Evolutionary conservation across 2,329 filamentous ascomycete genomes (phyloP), one percentile per base, ranked within the genome.

Genomic region (Arthrobotrys sinensis): DNA sequence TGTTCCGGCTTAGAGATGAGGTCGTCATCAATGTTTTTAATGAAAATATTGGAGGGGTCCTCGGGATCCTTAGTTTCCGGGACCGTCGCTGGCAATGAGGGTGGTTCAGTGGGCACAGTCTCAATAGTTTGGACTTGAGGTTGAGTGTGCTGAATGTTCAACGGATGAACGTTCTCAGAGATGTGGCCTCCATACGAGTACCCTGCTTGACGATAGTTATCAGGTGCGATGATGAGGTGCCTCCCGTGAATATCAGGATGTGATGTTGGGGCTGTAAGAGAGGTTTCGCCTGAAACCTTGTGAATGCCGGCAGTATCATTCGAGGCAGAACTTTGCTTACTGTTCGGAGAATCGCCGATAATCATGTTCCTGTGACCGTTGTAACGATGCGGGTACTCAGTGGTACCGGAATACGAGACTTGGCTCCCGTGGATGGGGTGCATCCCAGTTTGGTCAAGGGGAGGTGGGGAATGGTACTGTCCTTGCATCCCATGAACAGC

Each of bases 11-110:
- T 90, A 91, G 98, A 98, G 88, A 99, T 96, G 83, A 98, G 97
- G 83, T 95, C 94, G 82, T 92, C 92, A 86, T 99, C 96, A 81
- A 99, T 89, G 88, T 99, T 99, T 91, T 99, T 99, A 90, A 99
- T 98, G 90, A 98, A 99, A 83, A 99, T 94, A 85, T 99, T 99
- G 85, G 80, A 79, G 14, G 81, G 81, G 64, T 82, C 81, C n/a
- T 76, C 76, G 2, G 81, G 81, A 34, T 81, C 78, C 36, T 79
- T 79, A 57, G 80, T 81, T 55, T 82, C 81, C 3, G 81, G 81
- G 32, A 82, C 81, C 12, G 80, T 63, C n/a, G 53, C 40, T 2
- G 60, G 75, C 28, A 65, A 14, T 16, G 21, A 21, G 21, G 48
- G 38, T 60, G 55, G 55, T 32, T 72, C 67, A 7, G 32, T 14